phyloP scores from a whole-genome alignment of 257 asterid species.

The Verbascum thapsus region DNA sequence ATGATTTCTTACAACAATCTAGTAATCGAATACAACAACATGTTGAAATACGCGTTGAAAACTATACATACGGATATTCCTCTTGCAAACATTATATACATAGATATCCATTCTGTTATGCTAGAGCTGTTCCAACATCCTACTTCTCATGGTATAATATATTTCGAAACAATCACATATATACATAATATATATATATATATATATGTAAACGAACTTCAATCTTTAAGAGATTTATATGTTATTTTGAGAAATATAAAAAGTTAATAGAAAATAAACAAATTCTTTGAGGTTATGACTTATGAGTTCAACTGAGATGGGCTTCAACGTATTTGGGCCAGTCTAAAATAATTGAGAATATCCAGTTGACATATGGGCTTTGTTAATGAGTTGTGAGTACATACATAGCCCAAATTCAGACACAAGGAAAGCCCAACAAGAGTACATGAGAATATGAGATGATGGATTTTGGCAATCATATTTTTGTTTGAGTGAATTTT shows the following conservation, averaged over 20 bases:
- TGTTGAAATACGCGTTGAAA: constrained; percentile 53
- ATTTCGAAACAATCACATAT: background rate
- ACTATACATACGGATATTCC: constrained; percentile 46
- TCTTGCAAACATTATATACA: constrained; percentile 58
- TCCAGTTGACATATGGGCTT: too few species aligned
- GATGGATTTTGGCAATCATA: too few species aligned
- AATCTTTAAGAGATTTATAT: too few species aligned
- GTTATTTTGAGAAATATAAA: too few species aligned
- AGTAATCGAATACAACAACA: constrained; percentile 61
- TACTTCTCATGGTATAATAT: constrained; percentile 54
- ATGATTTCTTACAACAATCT: constrained; percentile 65
- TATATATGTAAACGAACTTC: background rate
- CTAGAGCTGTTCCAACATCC: constrained; percentile 74
- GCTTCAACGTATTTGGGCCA: background rate
- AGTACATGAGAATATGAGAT: too few species aligned
- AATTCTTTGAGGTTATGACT: too few species aligned
- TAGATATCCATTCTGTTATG: constrained; percentile 61
- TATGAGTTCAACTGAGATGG: too few species aligned
- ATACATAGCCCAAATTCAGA: too few species aligned
- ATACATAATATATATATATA: background rate
- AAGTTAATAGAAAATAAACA: too few species aligned
- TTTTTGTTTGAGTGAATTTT: too few species aligned
- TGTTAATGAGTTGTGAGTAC: too few species aligned
- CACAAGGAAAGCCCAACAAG: too few species aligned
- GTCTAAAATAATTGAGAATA: background rate